Conservation (phyloP, 345 rosid genomes). For the Eutrema japonicum region DNA sequence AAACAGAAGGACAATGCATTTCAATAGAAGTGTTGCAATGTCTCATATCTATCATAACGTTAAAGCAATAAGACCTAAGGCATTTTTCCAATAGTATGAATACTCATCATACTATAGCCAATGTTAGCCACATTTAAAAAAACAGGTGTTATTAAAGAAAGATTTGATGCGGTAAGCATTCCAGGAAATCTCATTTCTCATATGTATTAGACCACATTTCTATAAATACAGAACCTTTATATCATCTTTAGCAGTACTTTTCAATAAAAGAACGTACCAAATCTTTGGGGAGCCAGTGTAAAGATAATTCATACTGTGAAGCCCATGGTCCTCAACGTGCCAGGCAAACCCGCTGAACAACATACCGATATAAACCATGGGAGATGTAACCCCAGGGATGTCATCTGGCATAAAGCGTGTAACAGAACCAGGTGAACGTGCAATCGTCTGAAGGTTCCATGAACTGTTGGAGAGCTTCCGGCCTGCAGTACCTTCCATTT, state of each 20-base stretch:
- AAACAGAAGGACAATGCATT: conserved; percentile 22
- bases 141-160: not conserved
- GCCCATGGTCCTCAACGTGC: conserved; percentile 99
- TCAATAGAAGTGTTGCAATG: not conserved
- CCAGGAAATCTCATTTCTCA: conserved; percentile 15
- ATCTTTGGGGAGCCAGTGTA: conserved; percentile 95
- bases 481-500: conserved; percentile 90
- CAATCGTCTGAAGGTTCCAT: conserved; percentile 96
- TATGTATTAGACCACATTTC: conserved; percentile 2
- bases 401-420: conserved; percentile 99
- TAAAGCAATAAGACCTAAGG: conserved; percentile 17
- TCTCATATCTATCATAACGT: conserved; percentile 17
- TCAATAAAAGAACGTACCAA: conserved; percentile 63
- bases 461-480: conserved; percentile 99
- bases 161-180: not conserved
- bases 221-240: not conserved
- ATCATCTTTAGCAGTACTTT: conserved; percentile 13
- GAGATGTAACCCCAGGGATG: conserved; percentile 98
- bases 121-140: not conserved
- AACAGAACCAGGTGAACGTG: conserved; percentile 95
- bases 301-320: conserved; percentile 98
- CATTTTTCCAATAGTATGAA: conserved; percentile 14
- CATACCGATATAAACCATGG: conserved; percentile 98
- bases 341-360: conserved; percentile 99
- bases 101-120: conserved; percentile 1